phyloP scores from a whole-genome alignment of 1,284 basidiomycete species.

The Malassezia restricta region DNA sequence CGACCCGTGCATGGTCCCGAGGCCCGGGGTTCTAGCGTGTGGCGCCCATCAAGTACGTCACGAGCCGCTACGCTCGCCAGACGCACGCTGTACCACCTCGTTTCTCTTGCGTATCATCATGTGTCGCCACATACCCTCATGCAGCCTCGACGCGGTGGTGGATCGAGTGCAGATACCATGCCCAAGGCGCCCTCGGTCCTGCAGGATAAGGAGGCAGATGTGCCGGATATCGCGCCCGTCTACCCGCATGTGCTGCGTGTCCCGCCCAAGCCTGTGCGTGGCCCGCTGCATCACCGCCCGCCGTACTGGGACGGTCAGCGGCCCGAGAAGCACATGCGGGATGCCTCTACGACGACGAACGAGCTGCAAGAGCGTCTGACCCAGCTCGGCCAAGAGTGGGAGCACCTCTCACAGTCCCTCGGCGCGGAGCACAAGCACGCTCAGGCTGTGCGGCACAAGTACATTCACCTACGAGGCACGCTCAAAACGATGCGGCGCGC shows the following conservation, averaged over 20 bases:
- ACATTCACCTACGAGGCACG: constrained; percentile 6
- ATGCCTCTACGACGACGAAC: background rate
- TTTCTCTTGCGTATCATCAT: constrained; percentile 36
- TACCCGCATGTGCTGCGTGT: background rate
- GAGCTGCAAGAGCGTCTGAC: background rate
- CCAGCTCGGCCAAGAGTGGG: background rate
- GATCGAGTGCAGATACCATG: background rate
- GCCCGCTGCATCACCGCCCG: constrained; percentile 7
- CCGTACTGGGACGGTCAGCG: constrained; percentile 13
- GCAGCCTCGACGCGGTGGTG: constrained; percentile 20
- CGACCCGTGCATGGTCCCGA: constrained; percentile 4
- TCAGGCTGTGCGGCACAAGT: background rate
- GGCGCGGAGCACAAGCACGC: background rate
- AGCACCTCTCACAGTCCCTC: background rate
- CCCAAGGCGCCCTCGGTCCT: background rate
- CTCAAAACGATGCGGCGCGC: constrained; percentile 6
- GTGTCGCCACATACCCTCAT: constrained; percentile 38
- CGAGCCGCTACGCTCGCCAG: constrained; percentile 17
- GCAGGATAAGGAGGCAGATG: background rate
- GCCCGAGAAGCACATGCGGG: constrained; percentile 14
- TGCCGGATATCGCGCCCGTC: background rate
- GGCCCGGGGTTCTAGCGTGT: background rate
- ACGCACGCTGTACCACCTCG: constrained; percentile 21
- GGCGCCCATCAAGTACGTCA: background rate
- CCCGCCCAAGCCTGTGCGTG: constrained; percentile 11